phyloP scores from a whole-genome alignment of 495 filamentous ascomycete genomes.

The Xylaria venustula region DNA sequence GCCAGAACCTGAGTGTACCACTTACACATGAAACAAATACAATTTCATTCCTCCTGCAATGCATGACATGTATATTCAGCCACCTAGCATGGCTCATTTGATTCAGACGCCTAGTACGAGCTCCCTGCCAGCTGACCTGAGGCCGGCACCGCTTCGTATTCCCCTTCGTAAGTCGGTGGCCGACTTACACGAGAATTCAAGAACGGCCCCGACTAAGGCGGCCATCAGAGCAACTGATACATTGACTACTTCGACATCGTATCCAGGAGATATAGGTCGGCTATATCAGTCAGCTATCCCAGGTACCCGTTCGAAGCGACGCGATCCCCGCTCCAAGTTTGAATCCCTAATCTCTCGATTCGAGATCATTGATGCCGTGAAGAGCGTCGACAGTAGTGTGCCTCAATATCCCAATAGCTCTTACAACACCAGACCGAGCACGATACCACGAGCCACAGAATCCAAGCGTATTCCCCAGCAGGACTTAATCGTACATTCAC shows the following conservation, averaged over 20 bases:
- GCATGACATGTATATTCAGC: not conserved
- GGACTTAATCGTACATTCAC: not conserved
- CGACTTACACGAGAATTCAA: not conserved
- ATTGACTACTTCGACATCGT: not conserved
- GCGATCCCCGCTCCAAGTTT: constrained; percentile 20
- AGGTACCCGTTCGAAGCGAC: constrained; percentile 14
- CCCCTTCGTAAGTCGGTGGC: not conserved
- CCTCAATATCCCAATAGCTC: constrained; percentile 6
- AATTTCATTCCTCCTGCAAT: constrained; percentile 1
- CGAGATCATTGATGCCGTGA: constrained; percentile 37
- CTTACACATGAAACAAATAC: constrained; percentile 10
- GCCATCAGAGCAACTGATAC: not conserved
- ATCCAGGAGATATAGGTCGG: not conserved
- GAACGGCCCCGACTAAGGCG: not conserved
- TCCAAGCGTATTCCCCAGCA: not conserved
- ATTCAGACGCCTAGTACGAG: not conserved
- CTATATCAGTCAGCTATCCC: not conserved
- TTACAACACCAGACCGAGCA: constrained; percentile 6
- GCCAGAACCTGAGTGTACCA: too few relatives aligned
- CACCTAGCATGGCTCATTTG: not conserved
- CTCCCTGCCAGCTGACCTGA: not conserved
- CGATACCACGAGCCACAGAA: constrained; percentile 9
- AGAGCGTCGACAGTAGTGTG: constrained; percentile 17
- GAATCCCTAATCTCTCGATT: constrained; percentile 41
- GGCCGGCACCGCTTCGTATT: constrained; percentile 11